Evolutionary conservation across 768 basidiomycete species (phyloP).

Genomic region (Crassisporium funariophilum): DNA sequence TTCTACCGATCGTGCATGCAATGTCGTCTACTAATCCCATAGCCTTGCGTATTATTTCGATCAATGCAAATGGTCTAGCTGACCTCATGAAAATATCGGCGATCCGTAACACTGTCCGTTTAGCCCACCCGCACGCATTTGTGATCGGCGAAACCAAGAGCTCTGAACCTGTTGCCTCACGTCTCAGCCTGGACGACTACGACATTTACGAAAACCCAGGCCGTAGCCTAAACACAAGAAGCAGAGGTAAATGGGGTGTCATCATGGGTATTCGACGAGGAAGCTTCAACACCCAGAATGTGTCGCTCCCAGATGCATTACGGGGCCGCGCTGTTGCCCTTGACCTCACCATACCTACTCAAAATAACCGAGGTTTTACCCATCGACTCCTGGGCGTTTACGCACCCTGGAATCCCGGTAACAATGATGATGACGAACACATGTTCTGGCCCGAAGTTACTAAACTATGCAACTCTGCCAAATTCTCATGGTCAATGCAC

Average conservation of each 20-base stretch:
- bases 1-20: no score
- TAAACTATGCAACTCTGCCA: neutral
- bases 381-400: constrained; percentile 27
- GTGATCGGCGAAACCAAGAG: constrained; percentile 19
- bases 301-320: constrained; percentile 10
- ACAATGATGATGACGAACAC: neutral
- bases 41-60: no score
- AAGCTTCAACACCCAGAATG: constrained; percentile 1
- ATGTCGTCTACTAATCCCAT: no score
- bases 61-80: no score
- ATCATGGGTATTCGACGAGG: constrained; percentile 14
- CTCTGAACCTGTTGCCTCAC: constrained; percentile 1
- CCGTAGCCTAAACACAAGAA: constrained; percentile 10
- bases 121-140: constrained; percentile 10
- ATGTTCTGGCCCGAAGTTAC: constrained; percentile 18
- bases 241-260: constrained; percentile 15
- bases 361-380: no score
- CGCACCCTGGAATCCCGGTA: constrained; percentile 29
- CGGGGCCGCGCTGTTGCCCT: constrained; percentile 20
- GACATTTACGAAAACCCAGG: no score
- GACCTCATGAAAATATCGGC: constrained; percentile 4
- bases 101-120: constrained; percentile 5
- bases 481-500: constrained; percentile 16
- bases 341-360: constrained; percentile 23
- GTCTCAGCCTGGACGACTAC: constrained; percentile 6